phyloP scores from a whole-genome alignment of 2,329 filamentous ascomycete species.

The Nemania sp. region DNA sequence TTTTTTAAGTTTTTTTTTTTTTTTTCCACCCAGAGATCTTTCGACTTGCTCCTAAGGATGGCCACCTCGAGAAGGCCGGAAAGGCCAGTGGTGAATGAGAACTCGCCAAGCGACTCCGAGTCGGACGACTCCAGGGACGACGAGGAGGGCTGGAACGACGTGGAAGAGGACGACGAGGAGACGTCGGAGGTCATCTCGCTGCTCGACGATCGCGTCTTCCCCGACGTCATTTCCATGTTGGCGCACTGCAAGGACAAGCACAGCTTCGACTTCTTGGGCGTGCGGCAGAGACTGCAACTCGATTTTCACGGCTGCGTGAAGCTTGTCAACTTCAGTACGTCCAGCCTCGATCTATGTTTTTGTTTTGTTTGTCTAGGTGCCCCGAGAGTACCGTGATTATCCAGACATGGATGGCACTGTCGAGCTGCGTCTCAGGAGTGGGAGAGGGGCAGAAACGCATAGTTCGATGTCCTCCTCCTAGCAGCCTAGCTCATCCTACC shows the following conservation, averaged over 20 bases:
- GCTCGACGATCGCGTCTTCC: slow-evolving; percentile 68
- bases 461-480: neutral
- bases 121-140: slow-evolving; percentile 47
- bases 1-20: too few species aligned
- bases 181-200: slow-evolving; percentile 67
- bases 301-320: slow-evolving; percentile 77
- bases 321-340: slow-evolving; percentile 69
- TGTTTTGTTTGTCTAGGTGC: neutral
- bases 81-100: slow-evolving; percentile 7
- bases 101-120: slow-evolving; percentile 42
- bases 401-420: neutral
- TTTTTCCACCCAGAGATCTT: neutral
- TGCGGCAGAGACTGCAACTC: slow-evolving; percentile 61
- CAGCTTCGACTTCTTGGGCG: slow-evolving; percentile 67
- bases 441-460: too few species aligned
- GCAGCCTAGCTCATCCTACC: neutral
- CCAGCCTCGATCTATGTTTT: neutral
- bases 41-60: slow-evolving; percentile 16
- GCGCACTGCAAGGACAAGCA: slow-evolving; percentile 68
- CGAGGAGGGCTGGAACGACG: slow-evolving; percentile 57
- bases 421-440: neutral
- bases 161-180: slow-evolving; percentile 65
- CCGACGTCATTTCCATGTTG: slow-evolving; percentile 68
- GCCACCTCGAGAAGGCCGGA: slow-evolving; percentile 11
- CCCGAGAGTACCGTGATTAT: neutral